Conservation (phyloP, 345 rosid species). For the Gossypioides kirkii region DNA sequence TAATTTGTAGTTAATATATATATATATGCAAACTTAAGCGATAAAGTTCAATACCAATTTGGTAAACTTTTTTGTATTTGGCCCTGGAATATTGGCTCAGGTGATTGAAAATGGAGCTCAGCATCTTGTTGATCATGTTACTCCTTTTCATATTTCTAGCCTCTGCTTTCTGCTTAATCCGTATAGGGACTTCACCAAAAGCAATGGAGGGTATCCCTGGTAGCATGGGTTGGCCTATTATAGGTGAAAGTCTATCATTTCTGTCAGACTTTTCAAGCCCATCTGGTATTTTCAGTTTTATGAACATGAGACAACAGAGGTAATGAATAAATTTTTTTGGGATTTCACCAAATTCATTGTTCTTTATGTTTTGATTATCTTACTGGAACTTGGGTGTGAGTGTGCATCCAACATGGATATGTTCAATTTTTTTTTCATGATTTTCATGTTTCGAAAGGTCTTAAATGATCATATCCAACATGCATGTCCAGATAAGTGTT, state of each 20-base stretch:
- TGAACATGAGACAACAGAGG: constrained; percentile 53
- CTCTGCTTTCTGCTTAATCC: constrained; percentile 24
- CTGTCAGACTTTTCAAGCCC: constrained; percentile 51
- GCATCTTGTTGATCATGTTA: constrained; percentile 24
- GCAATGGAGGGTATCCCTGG: constrained; percentile 58
- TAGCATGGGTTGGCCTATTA: constrained; percentile 52
- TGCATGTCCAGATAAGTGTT: no score
- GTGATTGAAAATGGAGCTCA: constrained; percentile 35
- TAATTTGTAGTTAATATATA: neutral
- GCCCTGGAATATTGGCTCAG: neutral
- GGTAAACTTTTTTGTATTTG: neutral
- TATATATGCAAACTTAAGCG: neutral
- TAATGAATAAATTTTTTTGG: constrained; percentile 14
- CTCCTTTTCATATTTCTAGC: constrained; percentile 24
- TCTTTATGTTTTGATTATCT: neutral
- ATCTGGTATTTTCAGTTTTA: constrained; percentile 51
- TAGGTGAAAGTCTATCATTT: constrained; percentile 61
- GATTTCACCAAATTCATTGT: neutral
- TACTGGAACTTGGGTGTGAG: neutral
- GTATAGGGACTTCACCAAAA: constrained; percentile 38
- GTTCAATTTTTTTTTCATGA: no score
- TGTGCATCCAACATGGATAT: no score
- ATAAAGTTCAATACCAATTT: neutral
- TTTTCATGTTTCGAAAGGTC: no score
- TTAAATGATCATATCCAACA: no score